Conservation (phyloP, 176 grass and related monocot genomes). For the Oryza meyeriana region DNA sequence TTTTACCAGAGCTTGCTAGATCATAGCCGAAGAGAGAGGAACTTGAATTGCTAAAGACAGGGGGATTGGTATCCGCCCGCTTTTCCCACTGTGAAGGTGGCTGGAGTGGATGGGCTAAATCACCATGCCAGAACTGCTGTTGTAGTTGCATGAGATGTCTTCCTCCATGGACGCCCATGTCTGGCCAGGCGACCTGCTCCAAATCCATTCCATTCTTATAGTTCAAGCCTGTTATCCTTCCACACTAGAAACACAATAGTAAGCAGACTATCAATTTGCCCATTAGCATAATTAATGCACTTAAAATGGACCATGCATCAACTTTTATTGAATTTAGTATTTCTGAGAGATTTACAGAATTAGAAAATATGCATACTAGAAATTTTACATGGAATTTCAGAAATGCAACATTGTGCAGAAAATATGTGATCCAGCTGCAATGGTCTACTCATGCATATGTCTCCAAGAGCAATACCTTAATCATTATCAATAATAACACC, state of each 20-base stretch:
- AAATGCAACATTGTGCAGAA: not conserved
- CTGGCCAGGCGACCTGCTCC: constrained; percentile 53
- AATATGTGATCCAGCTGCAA: not conserved
- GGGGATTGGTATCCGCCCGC: constrained; percentile 31
- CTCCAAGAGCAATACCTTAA: not conserved
- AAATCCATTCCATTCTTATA: constrained; percentile 53
- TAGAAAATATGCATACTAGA: not conserved
- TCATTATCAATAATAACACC: constrained; percentile 1
- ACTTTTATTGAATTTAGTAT: not conserved
- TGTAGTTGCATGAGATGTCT: constrained; percentile 57
- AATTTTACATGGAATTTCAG: not conserved
- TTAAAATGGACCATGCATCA: not conserved
- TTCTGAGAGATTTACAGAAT: not conserved
- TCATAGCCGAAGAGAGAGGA: constrained; percentile 66
- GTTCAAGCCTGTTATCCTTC: constrained; percentile 41
- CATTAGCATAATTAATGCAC: not conserved
- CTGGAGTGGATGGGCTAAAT: constrained; percentile 46
- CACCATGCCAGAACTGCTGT: constrained; percentile 70
- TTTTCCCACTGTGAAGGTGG: constrained; percentile 43
- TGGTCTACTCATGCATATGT: constrained; percentile 15
- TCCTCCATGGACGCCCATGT: constrained; percentile 43
- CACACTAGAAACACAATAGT: constrained; percentile 42
- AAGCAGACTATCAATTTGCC: constrained; percentile 21
- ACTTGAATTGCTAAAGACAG: constrained; percentile 46
- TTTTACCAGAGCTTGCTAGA: constrained; percentile 62